phyloP scores from a whole-genome alignment of 768 basidiomycete genomes.

The Suillus subaureus region DNA sequence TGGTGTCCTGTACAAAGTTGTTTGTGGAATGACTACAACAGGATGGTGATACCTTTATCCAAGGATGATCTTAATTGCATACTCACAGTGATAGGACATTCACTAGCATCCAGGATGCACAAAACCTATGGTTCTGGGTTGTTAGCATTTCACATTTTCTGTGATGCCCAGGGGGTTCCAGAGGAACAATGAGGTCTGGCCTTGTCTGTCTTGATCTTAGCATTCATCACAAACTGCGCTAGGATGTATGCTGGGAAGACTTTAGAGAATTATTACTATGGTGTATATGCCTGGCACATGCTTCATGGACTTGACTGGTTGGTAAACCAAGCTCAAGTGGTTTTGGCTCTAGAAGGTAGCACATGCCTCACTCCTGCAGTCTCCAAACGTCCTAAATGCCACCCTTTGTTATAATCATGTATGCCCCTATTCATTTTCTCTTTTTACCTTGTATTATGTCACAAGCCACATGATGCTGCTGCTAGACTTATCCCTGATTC shows the following conservation, averaged over 20 bases:
- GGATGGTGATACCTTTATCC: neutral
- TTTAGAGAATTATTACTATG: neutral
- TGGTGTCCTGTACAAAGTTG: neutral
- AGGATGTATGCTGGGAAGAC: neutral
- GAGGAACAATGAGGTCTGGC: neutral
- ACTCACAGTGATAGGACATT: neutral
- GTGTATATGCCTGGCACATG: neutral
- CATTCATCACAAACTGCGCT: neutral
- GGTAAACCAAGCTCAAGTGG: no score
- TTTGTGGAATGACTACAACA: neutral
- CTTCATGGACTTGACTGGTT: no score
- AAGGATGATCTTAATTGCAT: neutral
- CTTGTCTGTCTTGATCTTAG: neutral
- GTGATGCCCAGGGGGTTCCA: neutral
- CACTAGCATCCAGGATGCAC: fast-evolving
- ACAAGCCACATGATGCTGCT: no score
- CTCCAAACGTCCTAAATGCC: neutral
- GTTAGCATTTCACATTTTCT: neutral
- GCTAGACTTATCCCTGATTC: no score
- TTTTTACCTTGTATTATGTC: no score
- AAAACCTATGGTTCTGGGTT: neutral
- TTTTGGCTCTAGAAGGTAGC: no score
- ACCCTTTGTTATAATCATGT: no score
- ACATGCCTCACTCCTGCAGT: fast-evolving
- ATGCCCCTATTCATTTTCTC: no score